Evolutionary conservation across 2,329 filamentous ascomycete species (phyloP), one percentile per base, ranked within the genome.

Genomic region (Xenoacremonium recifei): DNA sequence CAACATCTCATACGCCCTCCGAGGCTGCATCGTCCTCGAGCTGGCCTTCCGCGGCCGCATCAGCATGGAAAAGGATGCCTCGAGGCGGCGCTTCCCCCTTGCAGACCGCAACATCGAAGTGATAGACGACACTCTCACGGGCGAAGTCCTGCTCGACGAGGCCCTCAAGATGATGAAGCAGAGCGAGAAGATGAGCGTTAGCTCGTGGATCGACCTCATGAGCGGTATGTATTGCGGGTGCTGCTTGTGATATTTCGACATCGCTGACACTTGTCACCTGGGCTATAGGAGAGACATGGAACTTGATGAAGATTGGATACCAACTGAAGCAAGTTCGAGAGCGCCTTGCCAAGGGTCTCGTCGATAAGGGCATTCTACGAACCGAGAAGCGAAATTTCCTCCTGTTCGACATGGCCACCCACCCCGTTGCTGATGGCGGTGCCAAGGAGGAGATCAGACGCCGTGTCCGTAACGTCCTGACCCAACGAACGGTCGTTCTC

Each of bases 121-220:
- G 52, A 83, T 97, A 62, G 93, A 99, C 68, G 92, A 96, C 64
- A 92, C 90, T 45, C 77, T 96, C 63, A 99, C 93, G 5, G 93
- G 93, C 57, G 93, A 99, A 73, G 93, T 97, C 51, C 79, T 99
- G 59, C 80, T 99, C 61, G 93, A 99, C 70, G 93, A 99, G 75
- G 89, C 93, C 45, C 75, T 99, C 62, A 99, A 99, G 77, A 95
- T 99, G 91, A 99, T 99, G 92, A 99, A 99, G 78, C 85, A 88
- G 57, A 96, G 90, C 69, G 93, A 99, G 76, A 96, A 96, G 79
- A 97, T 99, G 93, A 97, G 93, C 69, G 93, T 99, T 55, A 93
- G 89, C 75, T 89, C 89, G 34, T 99, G 93, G 93, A 97, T 99
- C 67, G 93, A 99, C 68, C 75, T 99, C 55, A 92, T 99, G 90